Evolutionary conservation across 2,329 filamentous ascomycete species (phyloP), one percentile per base, ranked within the genome.

Genomic region (Fusarium veterinarium): DNA sequence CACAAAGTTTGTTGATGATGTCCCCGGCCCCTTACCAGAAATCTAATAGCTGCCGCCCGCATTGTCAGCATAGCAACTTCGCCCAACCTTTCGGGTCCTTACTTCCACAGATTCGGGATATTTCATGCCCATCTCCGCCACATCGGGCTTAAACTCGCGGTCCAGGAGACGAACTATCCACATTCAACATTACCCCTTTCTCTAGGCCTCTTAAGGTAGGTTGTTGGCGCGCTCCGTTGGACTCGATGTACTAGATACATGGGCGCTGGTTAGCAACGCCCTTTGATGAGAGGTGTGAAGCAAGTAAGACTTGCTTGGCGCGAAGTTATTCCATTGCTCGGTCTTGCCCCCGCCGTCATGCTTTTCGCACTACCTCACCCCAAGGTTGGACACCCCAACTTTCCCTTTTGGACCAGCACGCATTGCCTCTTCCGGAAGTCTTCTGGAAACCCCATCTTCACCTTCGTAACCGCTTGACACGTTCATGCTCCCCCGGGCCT

Each of bases 211-310:
- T 53, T 75, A 28, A 40, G 46, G 46, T 31, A 25, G 41, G 49
- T 23, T 56, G 33, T 40, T 48, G 44, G 41, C 17, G 46, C 35
- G 41, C 25, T 42, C 28, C 35, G 19, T 37, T 44, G 14, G 38
- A 46, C 13, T 37, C 23, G 16, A 68, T 71, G 75, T 77, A 76
- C 63, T 49, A 20, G 55, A 69, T 77, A 77, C 75, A 55, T 75
- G 48, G 52, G 57, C 67, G 51, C 35, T 64, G 44, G 31, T 46
- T 57, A 53, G 38, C 42, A 63, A 72, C 71, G 38, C 72, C 74
- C 69, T 40, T 52, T 51, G 61, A 16, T 14, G 33, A 45, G 44
- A 57, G 67, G 60, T n/a, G 42, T 62, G 45, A 59, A 63, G 38
- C 56, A 40, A 66, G 65, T 55, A 73, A 60, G 44, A 44, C 65